A percentile compares a stretch with the other conserved stretches of the same genome.
phyloP scores from a whole-genome alignment of 2,329 filamentous ascomycete species.

The Stagonosporopsis vannaccii region DNA sequence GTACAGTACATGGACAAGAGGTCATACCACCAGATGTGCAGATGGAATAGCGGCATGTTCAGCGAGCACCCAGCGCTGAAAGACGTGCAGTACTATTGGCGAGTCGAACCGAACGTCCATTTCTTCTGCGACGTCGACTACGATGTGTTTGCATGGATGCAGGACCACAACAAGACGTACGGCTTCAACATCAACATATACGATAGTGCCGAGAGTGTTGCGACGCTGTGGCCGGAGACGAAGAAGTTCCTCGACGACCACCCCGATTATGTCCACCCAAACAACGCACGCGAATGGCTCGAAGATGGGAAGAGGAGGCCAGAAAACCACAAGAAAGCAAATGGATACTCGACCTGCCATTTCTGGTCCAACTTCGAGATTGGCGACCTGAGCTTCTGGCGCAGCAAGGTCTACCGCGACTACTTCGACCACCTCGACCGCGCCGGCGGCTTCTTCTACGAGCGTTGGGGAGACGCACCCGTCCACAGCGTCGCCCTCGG shows the following conservation, averaged over 20 bases:
- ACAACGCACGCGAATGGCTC: conserved; percentile 89
- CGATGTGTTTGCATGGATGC: conserved; percentile 97
- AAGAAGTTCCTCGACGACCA: conserved; percentile 87
- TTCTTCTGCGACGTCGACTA: conserved; percentile 99
- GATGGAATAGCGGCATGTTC: conserved; percentile 98
- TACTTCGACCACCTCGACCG: conserved; percentile 96
- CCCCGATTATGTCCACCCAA: conserved; percentile 78
- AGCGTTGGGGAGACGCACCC: conserved; percentile 96
- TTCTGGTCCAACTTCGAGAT: conserved; percentile 99
- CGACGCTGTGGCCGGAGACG: conserved; percentile 94
- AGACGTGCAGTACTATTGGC: conserved; percentile 92
- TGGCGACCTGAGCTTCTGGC: conserved; percentile 90
- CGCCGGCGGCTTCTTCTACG: conserved; percentile 97
- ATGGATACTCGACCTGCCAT: conserved; percentile 97
- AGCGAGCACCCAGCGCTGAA: conserved; percentile 92
- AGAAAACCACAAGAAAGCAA: conserved; percentile 78
- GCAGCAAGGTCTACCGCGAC: conserved; percentile 87
- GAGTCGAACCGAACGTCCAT: conserved; percentile 96
- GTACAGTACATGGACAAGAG: conserved; percentile 90
- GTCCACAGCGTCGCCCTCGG: conserved; percentile 94
- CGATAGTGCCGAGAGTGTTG: conserved; percentile 86
- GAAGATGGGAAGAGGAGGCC: conserved; percentile 79
- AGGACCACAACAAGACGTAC: conserved; percentile 98
- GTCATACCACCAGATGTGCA: conserved; percentile 98
- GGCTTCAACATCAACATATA: conserved; percentile 98